Base-by-base conservation (phyloP, 306 rosid species). In the Urtica urens region DNA sequence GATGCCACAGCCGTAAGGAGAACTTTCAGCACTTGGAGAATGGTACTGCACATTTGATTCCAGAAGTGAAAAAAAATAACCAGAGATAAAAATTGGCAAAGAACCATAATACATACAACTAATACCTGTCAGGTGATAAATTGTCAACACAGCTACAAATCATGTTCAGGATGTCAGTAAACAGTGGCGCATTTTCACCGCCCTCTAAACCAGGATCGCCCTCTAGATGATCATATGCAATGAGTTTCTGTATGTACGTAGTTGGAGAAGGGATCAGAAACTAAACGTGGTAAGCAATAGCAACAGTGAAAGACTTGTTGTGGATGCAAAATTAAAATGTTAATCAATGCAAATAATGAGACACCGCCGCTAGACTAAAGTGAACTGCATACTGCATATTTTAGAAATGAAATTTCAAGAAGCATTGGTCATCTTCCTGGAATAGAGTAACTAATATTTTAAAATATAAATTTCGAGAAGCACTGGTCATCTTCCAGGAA, bases 1-100 rank as follows among this genome's bases (percentile, higher is more conserved):
- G 99, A 92, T 53, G 99, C 93, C 68, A 86, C 99, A 6, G 96
- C 94, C 42, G 96, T 92, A 65, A 92, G 96, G 58, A 92, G 96
- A 60, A 86, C 99, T 78, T 92, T 92, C 80, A 92, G 70, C 78
- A 92, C 99, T 80, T 92, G 99, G 68, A 92, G 77, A 73, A 82
- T 68, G 19, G 99, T 86, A 66, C 99, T 92, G 94, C 86, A 75
- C 21, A 51, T 71, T 19, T 46, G 50, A 58, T 58, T 54, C 33
- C 42, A 60, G 34, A 34, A 62, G 48, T 72, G 53, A 65, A 60
- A 45, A 67, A 48, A 34, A 44, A 47, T 63, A 58, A 58, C 52
- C 46, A 64, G 58, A 68, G 55, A 64, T 26, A 56, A 45, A 58
- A 28, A 42, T 57, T 29, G 35, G 26, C 39, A 33, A 18, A 27